phyloP scores from a whole-genome alignment of 768 basidiomycete species.

The Leccinum pellstonianum region DNA sequence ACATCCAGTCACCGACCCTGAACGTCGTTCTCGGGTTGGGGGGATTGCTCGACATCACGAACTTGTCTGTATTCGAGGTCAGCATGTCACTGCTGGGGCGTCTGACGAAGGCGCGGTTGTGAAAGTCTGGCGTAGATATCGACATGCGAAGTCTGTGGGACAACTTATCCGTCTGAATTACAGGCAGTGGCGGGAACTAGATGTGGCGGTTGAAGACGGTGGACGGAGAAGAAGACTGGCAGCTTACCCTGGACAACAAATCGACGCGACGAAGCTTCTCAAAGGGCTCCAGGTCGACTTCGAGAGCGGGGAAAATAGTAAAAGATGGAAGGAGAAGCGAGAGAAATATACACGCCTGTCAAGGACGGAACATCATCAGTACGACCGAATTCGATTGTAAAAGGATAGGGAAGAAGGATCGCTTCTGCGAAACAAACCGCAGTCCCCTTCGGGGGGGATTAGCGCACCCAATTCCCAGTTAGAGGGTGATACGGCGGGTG shows the following conservation, averaged over 20 bases:
- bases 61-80: conserved; percentile 33
- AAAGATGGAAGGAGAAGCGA: conserved; percentile 47
- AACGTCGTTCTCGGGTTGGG: conserved; percentile 69
- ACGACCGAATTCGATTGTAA: conserved; percentile 13
- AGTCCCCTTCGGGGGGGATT: not conserved
- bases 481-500: conserved; percentile 14
- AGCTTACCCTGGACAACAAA: conserved; percentile 26
- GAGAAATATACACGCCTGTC: conserved; percentile 57
- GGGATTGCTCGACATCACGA: conserved; percentile 65
- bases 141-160: conserved; percentile 34
- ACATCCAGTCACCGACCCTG: conserved; percentile 77
- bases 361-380: conserved; percentile 16
- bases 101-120: conserved; percentile 19
- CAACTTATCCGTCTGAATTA: conserved; percentile 20
- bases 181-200: conserved; percentile 24
- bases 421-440: conserved; percentile 16
- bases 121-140: conserved; percentile 34
- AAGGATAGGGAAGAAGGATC: conserved; percentile 14
- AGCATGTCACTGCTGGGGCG: conserved; percentile 1
- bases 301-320: conserved; percentile 55
- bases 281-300: conserved; percentile 61
- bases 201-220: not conserved
- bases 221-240: not conserved
- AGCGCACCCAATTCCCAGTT: conserved; percentile 2
- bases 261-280: conserved; percentile 52